Conservation (phyloP, 352 stramenopile species). For the Globisporangium okanoganense region DNA sequence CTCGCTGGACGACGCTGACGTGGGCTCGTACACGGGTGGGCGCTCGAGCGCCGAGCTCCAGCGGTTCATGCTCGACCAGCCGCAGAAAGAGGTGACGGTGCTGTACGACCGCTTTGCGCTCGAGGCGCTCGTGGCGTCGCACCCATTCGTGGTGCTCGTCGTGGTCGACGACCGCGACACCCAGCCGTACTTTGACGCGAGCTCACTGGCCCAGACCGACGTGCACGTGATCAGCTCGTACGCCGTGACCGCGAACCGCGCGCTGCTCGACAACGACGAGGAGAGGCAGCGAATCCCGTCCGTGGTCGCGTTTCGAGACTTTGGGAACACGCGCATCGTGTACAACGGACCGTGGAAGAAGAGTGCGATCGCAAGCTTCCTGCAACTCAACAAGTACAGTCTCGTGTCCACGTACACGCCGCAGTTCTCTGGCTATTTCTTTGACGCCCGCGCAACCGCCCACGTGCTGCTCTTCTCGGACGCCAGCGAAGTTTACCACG, state of each 20-base stretch:
- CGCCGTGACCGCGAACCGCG: conserved; percentile 18
- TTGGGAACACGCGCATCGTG: conserved; percentile 18
- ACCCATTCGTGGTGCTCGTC: conserved; percentile 31
- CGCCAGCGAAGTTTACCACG: conserved; percentile 13
- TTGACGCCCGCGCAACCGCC: conserved; percentile 18
- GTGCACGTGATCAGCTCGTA: conserved; percentile 18
- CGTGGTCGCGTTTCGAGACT: conserved; percentile 29
- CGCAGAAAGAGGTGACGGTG: conserved; percentile 18
- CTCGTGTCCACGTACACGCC: conserved; percentile 26
- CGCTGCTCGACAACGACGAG: conserved; percentile 16
- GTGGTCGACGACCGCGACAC: conserved; percentile 29
- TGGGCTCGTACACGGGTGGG: conserved; percentile 29
- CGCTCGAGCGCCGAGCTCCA: conserved; percentile 36
- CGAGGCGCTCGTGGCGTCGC: conserved; percentile 11
- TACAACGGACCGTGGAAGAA: conserved; percentile 26
- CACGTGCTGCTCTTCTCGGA: conserved; percentile 43
- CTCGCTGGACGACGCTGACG: conserved; percentile 8
- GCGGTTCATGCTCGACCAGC: conserved; percentile 28
- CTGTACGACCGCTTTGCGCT: conserved; percentile 16
- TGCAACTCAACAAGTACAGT: conserved; percentile 31
- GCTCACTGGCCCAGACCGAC: conserved; percentile 30
- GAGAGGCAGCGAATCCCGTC: conserved; percentile 16
- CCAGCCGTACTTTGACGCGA: conserved; percentile 28
- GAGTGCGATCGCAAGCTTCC: conserved; percentile 19
- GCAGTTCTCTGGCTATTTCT: conserved; percentile 23